Base-by-base conservation (phyloP, 2,329 filamentous ascomycete species). In the Saccharata proteae region DNA sequence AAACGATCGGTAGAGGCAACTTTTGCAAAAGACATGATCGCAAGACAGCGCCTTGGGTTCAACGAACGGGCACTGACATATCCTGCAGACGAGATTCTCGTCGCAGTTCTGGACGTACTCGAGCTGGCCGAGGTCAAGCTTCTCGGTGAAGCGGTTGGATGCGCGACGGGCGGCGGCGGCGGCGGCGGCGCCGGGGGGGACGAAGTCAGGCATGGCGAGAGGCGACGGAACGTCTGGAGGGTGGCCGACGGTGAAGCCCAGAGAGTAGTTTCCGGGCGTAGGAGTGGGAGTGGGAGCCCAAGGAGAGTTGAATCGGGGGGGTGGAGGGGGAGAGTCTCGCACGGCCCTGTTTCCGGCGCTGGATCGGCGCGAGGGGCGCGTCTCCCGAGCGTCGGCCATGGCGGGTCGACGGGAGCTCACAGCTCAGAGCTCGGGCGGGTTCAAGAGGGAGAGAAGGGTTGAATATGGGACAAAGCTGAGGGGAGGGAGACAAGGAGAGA, bases 41-140 rank as follows among this genome's bases (percentile, higher is more conserved):
- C 73, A 77, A 40, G 67, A 59, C 28, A 73, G 55, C 41, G 69
- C 50, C 26, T 74, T 61, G 1, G 73, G 72, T 31, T 64, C 56
- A 33, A 75, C 63, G 43, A 76, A 74, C 6, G 73, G 69, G 38
- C 67, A 70, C 45, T 72, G 70, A 49, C 73, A 77, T 40, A 77
- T 77, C 11, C 71, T 64, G 45, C 73, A 77, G 57, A 73, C 67
- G 30, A 77, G 59, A 44, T 77, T 74, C 38, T 61, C 61, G 46
- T 77, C 71, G 45, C 67, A 68, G 16, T 54, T 48, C 30, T 60
- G 55, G 35, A 71, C 61, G 53, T 73, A 71, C 36, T 77, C 72
- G 41, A 77, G 62, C 21, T 59, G 48, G 33, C 69, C 63, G 29
- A 76, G 50, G 45, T 77, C 73, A 38, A 74, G 54, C 10, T 51